Evolutionary conservation across 2,329 filamentous ascomycete species (phyloP).

Genomic region (Verticillium dahliae): DNA sequence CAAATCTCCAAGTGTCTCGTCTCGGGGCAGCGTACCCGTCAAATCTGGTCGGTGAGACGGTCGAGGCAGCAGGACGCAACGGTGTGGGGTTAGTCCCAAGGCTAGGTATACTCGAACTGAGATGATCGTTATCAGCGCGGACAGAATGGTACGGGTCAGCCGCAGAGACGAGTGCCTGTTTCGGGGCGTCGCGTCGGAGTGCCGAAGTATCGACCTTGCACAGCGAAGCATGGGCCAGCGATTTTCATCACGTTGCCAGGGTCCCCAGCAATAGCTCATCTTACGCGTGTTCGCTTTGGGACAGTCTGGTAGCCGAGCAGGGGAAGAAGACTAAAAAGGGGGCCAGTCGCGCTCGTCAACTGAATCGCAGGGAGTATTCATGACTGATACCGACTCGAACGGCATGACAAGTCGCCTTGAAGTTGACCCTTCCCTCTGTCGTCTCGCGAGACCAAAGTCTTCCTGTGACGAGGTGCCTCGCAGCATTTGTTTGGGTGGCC

Average conservation of each 20-base stretch:
- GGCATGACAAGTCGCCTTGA: neutral
- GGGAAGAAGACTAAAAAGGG: neutral
- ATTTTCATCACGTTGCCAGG: neutral
- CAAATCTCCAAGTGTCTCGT: neutral
- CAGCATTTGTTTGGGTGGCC: neutral
- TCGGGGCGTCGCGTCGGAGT: neutral
- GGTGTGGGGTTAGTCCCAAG: neutral
- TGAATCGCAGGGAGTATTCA: neutral
- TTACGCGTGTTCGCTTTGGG: neutral
- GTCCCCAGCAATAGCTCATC: neutral
- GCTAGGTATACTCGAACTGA: neutral
- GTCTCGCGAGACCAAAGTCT: no score
- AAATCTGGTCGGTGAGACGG: neutral
- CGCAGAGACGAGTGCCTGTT: neutral
- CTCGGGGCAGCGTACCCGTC: neutral
- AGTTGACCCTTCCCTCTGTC: no score
- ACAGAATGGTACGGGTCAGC: neutral
- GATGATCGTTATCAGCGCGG: neutral
- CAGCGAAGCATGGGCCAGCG: neutral
- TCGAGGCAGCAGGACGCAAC: neutral
- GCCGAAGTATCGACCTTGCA: neutral
- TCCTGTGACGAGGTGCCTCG: no score
- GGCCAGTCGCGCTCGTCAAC: neutral
- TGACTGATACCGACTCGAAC: neutral
- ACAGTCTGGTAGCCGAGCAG: neutral